phyloP scores from a whole-genome alignment of 2,329 filamentous ascomycete genomes.

The Chaetomiaceae sp. region DNA sequence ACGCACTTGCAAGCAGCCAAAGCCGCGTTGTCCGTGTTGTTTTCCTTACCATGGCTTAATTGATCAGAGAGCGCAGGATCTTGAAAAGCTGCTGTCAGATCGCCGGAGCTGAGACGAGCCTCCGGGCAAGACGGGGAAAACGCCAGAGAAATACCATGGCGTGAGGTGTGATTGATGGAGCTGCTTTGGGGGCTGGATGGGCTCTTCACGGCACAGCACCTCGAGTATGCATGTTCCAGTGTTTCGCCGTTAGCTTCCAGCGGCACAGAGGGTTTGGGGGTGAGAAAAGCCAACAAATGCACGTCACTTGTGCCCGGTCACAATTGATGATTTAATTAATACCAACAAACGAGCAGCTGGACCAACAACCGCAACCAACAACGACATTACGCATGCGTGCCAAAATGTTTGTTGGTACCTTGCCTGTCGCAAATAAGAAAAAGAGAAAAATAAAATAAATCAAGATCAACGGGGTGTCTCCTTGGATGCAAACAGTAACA shows the following conservation, averaged over 20 bases:
- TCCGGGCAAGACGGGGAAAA: neutral
- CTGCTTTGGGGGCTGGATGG: neutral
- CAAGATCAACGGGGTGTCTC: too few species aligned
- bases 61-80: too few species aligned
- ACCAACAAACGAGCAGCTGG: neutral
- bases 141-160: neutral
- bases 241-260: neutral
- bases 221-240: neutral
- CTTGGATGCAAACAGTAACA: too few species aligned
- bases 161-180: neutral
- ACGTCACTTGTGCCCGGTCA: neutral
- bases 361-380: neutral
- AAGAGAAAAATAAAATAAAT: too few species aligned
- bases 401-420: neutral
- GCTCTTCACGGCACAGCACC: slow-evolving; percentile 4
- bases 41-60: neutral
- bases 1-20: slow-evolving; percentile 1
- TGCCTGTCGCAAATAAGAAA: too few species aligned
- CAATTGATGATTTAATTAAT: too few species aligned
- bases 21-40: neutral
- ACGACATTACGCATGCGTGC: neutral
- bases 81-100: neutral
- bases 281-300: neutral
- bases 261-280: neutral
- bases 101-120: neutral